phyloP scores from a whole-genome alignment of 1,139 yeast genomes.

The Groenewaldozyma sp. region DNA sequence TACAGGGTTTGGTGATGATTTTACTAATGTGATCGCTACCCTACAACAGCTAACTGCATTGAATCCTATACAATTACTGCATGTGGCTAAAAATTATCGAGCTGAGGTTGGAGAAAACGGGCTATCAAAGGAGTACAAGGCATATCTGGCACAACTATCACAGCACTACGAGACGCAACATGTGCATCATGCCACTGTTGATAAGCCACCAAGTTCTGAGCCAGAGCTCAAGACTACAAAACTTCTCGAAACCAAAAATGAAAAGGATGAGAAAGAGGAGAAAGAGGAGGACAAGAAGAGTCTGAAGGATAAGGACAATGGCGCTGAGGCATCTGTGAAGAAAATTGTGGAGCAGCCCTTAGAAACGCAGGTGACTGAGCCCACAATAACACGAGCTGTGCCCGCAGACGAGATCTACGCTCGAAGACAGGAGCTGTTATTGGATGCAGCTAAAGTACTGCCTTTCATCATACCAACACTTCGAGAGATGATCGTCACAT shows the following conservation, averaged over 20 bases:
- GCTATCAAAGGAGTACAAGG: conserved; percentile 30
- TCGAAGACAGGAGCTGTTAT: conserved; percentile 19
- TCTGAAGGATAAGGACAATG: conserved; percentile 8
- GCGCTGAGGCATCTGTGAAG: conserved; percentile 8
- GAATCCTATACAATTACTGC: conserved; percentile 61
- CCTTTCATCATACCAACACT: conserved; percentile 32
- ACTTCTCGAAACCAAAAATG: conserved; percentile 4
- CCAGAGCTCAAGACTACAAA: too few species aligned
- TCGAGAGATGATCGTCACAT: conserved; percentile 32
- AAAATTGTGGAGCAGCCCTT: conserved; percentile 2
- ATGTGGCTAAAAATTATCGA: conserved; percentile 65
- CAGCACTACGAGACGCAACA: conserved; percentile 22
- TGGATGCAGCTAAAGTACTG: conserved; percentile 29
- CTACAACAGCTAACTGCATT: conserved; percentile 39
- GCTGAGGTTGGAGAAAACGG: conserved; percentile 72
- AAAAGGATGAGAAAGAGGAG: conserved; percentile 4
- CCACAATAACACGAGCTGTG: not conserved
- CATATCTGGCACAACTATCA: conserved; percentile 27
- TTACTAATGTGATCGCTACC: conserved; percentile 45
- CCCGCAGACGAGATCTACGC: conserved; percentile 12
- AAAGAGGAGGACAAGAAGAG: conserved; percentile 7
- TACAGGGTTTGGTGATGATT: conserved; percentile 53
- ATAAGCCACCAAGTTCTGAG: conserved; percentile 8
- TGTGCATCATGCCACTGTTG: conserved; percentile 17
- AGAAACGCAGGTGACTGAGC: conserved; percentile 1